Percentiles rank a stretch among this genome's conserved stretches.
Evolutionary conservation across 352 stramenopile genomes (phyloP).

Genomic region (Pseudoperonospora humuli): DNA sequence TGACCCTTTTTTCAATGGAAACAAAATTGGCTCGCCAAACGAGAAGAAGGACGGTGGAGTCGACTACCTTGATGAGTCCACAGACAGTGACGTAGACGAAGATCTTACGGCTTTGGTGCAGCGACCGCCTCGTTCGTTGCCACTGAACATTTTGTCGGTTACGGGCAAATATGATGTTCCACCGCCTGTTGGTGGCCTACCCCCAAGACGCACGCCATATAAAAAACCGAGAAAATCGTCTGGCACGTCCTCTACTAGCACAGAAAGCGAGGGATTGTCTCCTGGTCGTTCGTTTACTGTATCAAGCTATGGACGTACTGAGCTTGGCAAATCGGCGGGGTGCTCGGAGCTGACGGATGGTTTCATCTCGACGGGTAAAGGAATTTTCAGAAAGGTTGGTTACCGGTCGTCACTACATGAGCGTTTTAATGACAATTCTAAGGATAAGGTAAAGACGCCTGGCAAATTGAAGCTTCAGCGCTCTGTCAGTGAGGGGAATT

Average conservation of each 20-base stretch:
- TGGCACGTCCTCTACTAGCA: slow-evolving; percentile 31
- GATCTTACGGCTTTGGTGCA: slow-evolving; percentile 18
- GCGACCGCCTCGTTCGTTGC: slow-evolving; percentile 13
- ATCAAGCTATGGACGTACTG: slow-evolving; percentile 34
- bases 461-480: slow-evolving; percentile 21
- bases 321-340: slow-evolving; percentile 43
- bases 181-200: slow-evolving; percentile 16
- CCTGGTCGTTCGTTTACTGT: slow-evolving; percentile 34
- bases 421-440: slow-evolving; percentile 23
- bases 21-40: slow-evolving; percentile 19
- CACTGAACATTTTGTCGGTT: slow-evolving; percentile 21
- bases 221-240: slow-evolving; percentile 52
- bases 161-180: slow-evolving; percentile 32
- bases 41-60: slow-evolving; percentile 17
- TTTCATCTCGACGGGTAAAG: slow-evolving; percentile 83
- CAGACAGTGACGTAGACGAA: slow-evolving; percentile 22
- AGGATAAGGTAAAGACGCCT: slow-evolving; percentile 27
- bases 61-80: slow-evolving; percentile 26
- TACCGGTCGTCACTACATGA: slow-evolving; percentile 44
- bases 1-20: slow-evolving; percentile 53
- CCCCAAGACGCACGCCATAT: slow-evolving; percentile 21
- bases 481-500: slow-evolving; percentile 27
- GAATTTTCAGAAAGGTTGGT: slow-evolving; percentile 79
- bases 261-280: slow-evolving; percentile 38
- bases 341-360: slow-evolving; percentile 56